Evolutionary conservation across 352 stramenopile genomes (phyloP), one percentile per base, ranked within the genome.

Genomic region (Phytophthora chlamydospora): DNA sequence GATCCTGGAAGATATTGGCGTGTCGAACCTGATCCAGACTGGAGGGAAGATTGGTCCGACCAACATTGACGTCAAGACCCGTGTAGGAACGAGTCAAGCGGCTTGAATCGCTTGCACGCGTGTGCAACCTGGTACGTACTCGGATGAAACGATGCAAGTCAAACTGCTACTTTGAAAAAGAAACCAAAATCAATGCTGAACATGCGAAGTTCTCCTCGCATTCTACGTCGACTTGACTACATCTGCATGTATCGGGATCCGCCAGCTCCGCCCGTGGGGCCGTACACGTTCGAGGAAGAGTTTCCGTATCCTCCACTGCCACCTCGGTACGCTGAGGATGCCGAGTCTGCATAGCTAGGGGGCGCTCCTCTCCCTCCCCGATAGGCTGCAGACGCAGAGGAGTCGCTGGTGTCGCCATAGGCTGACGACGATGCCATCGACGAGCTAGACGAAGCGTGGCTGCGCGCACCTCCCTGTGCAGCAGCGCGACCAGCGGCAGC

Each of bases 211-310:
- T 13, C 13, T 60, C 33, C 31, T 50, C 16, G 35, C 58, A 61
- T 38, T 57, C 35, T 51, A 56, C 53, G 33, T 64, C 42, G 36
- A 59, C 47, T 51, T 66, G 47, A 62, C 68, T 75, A 80, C 72
- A 80, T 77, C 38, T 75, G 68, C 68, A 77, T 80, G 57, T 80
- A 77, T 66, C 72, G 50, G 27, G 65, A 66, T 51, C 68, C 57
- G 7, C 63, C 58, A 55, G 53, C 44, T 66, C 59, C 66, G 48
- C 63, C 68, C 11, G 62, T 73, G 52, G 66, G 51, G 21, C 56
- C 56, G 27, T 66, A 52, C 41, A 75, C 44, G 31, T 66, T 58
- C 12, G 72, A 74, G 16, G 68, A 68, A 8, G 53, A 61, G 41
- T 72, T 56, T 58, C 39, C 58, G 42, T 71, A 62, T n/a, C 14